These are phyloP conservation scores for Sporothrix protearum DNA, from an alignment of 2,329 filamentous ascomycete genomes.

Conservation along the genomic window DNA sequence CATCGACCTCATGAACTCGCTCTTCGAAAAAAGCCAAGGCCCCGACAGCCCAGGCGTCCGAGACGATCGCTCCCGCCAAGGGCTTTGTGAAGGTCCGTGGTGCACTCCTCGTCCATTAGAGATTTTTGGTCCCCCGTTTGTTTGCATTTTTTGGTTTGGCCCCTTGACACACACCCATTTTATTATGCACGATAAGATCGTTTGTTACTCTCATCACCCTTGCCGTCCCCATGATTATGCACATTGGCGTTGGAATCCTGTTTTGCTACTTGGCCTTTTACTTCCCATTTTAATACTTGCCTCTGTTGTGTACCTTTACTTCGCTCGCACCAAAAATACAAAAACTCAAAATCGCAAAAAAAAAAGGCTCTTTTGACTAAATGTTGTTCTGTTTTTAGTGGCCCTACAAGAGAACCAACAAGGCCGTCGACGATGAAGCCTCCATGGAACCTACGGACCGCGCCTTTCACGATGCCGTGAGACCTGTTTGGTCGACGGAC, in stretches of 20 bases:
- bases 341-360: background rate
- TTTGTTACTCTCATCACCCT: background rate
- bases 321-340: conserved; percentile 29
- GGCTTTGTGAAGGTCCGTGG: conserved; percentile 86
- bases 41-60: conserved; percentile 49
- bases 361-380: conserved; percentile 41
- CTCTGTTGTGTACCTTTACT: conserved; percentile 34
- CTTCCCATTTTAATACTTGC: conserved; percentile 25
- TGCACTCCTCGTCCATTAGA: conserved; percentile 32
- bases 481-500: conserved; percentile 73
- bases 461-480: conserved; percentile 68
- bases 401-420: conserved; percentile 77
- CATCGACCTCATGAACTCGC: conserved; percentile 93
- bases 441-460: conserved; percentile 62
- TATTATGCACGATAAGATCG: background rate
- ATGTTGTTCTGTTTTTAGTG: conserved; percentile 59
- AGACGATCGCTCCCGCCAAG: conserved; percentile 52
- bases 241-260: conserved; percentile 1
- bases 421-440: conserved; percentile 60
- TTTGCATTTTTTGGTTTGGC: background rate
- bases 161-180: background rate
- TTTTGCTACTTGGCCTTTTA: background rate
- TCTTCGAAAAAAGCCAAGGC: conserved; percentile 74
- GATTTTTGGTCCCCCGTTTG: conserved; percentile 23
- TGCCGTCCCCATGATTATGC: background rate